Evolutionary conservation across 331 rosid genomes (phyloP).

Genomic region (Spiraea crenata): DNA sequence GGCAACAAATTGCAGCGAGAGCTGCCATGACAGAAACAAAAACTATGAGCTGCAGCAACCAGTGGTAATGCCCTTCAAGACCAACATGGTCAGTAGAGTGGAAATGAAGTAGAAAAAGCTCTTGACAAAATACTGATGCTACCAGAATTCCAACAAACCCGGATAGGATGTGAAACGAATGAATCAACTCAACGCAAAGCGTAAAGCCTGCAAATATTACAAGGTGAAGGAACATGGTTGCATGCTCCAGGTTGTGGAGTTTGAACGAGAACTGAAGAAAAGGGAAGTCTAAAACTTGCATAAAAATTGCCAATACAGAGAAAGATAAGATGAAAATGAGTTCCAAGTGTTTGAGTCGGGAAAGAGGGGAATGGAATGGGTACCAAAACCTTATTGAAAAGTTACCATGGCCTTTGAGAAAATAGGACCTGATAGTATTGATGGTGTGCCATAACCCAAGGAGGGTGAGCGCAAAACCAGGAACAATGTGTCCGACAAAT

Average conservation of each 20-base stretch:
- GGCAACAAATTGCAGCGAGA: slow-evolving; percentile 58
- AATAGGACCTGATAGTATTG: slow-evolving; percentile 67
- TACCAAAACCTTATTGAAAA: slow-evolving; percentile 66
- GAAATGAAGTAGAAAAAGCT: slow-evolving; percentile 79
- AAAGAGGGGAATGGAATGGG: slow-evolving; percentile 40
- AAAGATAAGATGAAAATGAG: slow-evolving; percentile 64
- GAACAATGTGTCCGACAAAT: slow-evolving; percentile 60
- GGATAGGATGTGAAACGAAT: slow-evolving; percentile 51
- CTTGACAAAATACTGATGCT: slow-evolving; percentile 74
- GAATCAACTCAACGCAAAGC: slow-evolving; percentile 58
- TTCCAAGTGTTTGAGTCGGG: slow-evolving; percentile 69
- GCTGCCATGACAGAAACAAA: slow-evolving; percentile 52
- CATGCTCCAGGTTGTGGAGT: slow-evolving; percentile 79
- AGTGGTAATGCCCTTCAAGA: slow-evolving; percentile 94
- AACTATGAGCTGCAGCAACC: slow-evolving; percentile 79
- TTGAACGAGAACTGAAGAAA: slow-evolving; percentile 50
- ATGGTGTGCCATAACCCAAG: slow-evolving; percentile 86
- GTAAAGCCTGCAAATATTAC: slow-evolving; percentile 70
- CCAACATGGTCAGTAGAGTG: slow-evolving; percentile 93
- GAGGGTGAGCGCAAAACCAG: slow-evolving; percentile 67
- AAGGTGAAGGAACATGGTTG: slow-evolving; percentile 90
- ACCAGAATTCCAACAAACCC: slow-evolving; percentile 63
- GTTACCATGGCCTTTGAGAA: slow-evolving; percentile 60
- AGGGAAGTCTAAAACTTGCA: slow-evolving; percentile 70
- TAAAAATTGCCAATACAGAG: slow-evolving; percentile 56